Base-by-base conservation (phyloP, 495 filamentous ascomycete genomes). In the Cercophora scortea region DNA sequence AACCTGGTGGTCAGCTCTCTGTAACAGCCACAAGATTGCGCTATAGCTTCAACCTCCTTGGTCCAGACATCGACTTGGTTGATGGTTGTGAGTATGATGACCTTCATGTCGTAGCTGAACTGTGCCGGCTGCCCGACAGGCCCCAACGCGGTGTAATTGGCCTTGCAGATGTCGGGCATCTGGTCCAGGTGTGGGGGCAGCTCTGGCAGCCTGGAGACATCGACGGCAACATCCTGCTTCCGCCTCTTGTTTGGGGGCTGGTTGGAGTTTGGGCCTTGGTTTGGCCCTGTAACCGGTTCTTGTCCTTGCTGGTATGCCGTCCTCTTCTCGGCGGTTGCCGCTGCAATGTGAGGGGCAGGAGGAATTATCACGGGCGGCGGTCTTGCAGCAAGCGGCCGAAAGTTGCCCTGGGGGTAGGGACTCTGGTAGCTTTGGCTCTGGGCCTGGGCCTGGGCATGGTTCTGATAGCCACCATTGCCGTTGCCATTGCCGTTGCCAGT, bases 41-140 rank as follows among this genome's bases (percentile, higher is more conserved):
- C 61, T 11, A 64, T 56, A 3, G 56, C 50, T 0, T 61, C 56
- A 15, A 59, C 47, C 32, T 59, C 52, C 9, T 50, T 41, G 16
- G 41, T 40, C 56, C 56, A 59, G 25, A 55, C 34, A 11, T 54
- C 35, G 19, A 59, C 18, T 11, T 53, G 50, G 39, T 38, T 34
- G 43, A 41, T 32, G 16, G 39, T 44, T 18, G 48, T 55, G 36
- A 59, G 52, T n/a, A 34, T 25, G 17, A 55, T 34, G n/a, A 47
- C 13, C 17, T 42, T 43, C 56, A 55, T 59, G 40, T 42, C 39
- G 16, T 33, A 59, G 43, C 41, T 44, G 49, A 59, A 59, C 38
- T 48, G 16, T 1, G 45, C 13, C 5, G 50, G 50, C 12, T 42
- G 41, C n/a, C 16, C 38, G 12, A 18, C 40, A 36, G 40, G 15